Evolutionary conservation across 176 grass and related monocot species (phyloP).

Genomic region (Panicum miliaceum): DNA sequence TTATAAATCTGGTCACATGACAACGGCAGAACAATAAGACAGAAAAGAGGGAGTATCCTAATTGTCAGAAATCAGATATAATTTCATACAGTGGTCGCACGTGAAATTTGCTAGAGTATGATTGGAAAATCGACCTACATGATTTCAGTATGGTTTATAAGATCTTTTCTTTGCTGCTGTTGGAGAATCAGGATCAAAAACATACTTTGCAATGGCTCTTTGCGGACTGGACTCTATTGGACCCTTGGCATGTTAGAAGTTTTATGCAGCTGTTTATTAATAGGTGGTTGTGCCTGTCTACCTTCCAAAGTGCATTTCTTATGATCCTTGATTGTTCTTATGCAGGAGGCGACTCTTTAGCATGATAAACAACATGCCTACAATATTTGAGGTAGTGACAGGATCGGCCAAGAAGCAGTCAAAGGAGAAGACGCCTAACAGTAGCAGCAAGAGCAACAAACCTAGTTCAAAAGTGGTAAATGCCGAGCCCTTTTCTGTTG

Average conservation of each 20-base stretch:
- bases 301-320: background rate
- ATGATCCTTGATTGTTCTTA: slow-evolving; percentile 27
- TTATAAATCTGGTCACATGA: slow-evolving; percentile 4
- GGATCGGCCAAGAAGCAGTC: slow-evolving; percentile 70
- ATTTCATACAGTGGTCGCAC: background rate
- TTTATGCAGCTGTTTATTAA: background rate
- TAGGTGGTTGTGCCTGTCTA: background rate
- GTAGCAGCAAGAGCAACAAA: slow-evolving; percentile 87
- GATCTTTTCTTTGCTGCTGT: background rate
- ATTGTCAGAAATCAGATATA: background rate
- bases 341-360: slow-evolving; percentile 86
- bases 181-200: background rate
- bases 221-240: background rate
- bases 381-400: slow-evolving; percentile 93
- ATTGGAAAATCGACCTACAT: background rate
- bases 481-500: background rate
- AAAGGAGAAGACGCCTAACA: slow-evolving; percentile 90
- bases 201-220: background rate
- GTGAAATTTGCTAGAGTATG: background rate
- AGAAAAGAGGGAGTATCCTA: background rate
- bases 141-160: background rate
- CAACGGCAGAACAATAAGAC: background rate
- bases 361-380: slow-evolving; percentile 95
- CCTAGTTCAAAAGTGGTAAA: slow-evolving; percentile 73
- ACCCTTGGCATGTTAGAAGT: background rate